Percentiles rank a stretch among this genome's conserved stretches.
These are phyloP conservation scores for Letharia columbiana DNA, from an alignment of 495 filamentous ascomycete genomes.

Conservation along the genomic window DNA sequence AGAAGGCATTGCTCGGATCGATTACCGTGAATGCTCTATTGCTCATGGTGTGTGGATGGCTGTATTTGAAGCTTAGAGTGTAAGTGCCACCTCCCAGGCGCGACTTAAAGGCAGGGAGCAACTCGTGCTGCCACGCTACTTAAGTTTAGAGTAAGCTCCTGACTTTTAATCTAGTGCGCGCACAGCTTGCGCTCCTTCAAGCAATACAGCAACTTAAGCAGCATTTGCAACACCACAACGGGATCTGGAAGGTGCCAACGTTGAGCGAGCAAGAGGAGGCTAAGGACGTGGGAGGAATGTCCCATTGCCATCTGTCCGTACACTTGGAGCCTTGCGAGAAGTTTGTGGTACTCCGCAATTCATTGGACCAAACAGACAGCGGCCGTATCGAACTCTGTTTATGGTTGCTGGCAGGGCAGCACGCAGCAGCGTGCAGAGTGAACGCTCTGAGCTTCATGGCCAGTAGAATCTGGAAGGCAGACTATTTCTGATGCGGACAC, in stretches of 20 bases:
- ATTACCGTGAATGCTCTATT: constrained; percentile 20
- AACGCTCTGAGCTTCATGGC: background rate
- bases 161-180: background rate
- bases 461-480: background rate
- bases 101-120: background rate
- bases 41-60: constrained; percentile 15
- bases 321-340: background rate
- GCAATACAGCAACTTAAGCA: background rate
- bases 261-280: background rate
- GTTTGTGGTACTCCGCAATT: background rate
- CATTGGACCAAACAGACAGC: background rate
- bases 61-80: constrained; percentile 19
- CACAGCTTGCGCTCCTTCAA: background rate
- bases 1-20: constrained; percentile 14
- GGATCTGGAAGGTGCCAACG: background rate
- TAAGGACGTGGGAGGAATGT: background rate
- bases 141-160: background rate
- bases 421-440: background rate
- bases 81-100: constrained; percentile 2
- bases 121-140: background rate
- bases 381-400: background rate
- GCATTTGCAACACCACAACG: background rate
- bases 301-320: background rate
- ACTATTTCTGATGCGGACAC: background rate
- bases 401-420: background rate